phyloP scores from a whole-genome alignment of 2,329 filamentous ascomycete genomes.

The Alternaria sp. region DNA sequence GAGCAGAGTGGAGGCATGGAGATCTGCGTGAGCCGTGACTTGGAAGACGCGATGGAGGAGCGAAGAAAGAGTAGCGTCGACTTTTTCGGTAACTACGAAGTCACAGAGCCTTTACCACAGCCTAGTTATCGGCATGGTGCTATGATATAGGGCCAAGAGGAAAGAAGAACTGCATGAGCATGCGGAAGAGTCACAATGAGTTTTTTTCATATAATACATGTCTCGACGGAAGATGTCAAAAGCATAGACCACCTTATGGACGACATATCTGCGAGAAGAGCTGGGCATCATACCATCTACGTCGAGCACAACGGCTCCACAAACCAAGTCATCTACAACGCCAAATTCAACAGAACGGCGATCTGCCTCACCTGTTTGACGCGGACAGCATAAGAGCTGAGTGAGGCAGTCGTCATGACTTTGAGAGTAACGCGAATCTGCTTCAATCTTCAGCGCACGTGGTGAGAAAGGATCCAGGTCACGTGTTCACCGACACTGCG shows the following conservation, averaged over 20 bases:
- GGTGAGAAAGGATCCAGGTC: neutral
- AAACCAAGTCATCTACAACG: neutral
- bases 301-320: neutral
- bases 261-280: neutral
- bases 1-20: slow-evolving; percentile 50
- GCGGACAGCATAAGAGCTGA: neutral
- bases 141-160: slow-evolving; percentile 37
- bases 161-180: neutral
- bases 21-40: slow-evolving; percentile 44
- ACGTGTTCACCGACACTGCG: neutral
- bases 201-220: neutral
- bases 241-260: neutral
- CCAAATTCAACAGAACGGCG: neutral
- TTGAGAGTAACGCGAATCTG: neutral
- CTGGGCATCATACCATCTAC: neutral
- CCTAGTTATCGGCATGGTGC: slow-evolving; percentile 40
- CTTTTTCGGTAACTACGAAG: slow-evolving; percentile 49
- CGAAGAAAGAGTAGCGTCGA: slow-evolving; percentile 44
- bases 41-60: slow-evolving; percentile 44
- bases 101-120: slow-evolving; percentile 46
- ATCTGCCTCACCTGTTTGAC: neutral
- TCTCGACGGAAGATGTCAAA: neutral
- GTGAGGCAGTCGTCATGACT: neutral
- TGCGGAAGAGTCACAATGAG: neutral
- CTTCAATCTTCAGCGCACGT: neutral